phyloP scores from a whole-genome alignment of 192 early-diverging fungal species.

The Linnemannia zychae region DNA sequence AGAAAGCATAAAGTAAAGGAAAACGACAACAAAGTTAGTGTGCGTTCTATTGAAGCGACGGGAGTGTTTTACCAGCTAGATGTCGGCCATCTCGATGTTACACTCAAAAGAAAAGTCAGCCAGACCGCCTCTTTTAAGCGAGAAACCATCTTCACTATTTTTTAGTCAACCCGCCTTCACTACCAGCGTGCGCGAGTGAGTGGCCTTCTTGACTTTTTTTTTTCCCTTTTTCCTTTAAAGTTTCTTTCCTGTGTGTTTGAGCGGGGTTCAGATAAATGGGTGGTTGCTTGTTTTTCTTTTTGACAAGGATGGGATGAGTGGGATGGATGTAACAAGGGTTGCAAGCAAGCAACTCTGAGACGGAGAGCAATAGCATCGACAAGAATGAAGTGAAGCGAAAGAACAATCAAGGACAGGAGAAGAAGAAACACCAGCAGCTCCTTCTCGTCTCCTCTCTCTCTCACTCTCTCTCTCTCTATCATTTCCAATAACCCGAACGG shows the following conservation, averaged over 20 bases:
- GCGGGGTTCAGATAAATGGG: slow-evolving; percentile 3
- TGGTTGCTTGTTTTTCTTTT: background rate
- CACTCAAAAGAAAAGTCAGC: slow-evolving; percentile 1
- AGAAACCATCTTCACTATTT: background rate
- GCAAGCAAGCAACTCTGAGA: background rate
- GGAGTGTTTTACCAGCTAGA: slow-evolving; percentile 4
- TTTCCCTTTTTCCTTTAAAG: background rate
- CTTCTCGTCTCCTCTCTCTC: background rate
- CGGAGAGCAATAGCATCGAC: background rate
- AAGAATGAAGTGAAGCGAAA: background rate
- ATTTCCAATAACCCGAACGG: background rate
- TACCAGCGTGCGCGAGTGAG: background rate
- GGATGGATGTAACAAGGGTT: background rate
- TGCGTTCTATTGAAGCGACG: background rate
- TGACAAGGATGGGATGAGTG: background rate
- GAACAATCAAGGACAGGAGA: background rate
- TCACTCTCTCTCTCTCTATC: too few relatives aligned
- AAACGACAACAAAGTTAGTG: background rate
- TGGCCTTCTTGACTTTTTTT: background rate
- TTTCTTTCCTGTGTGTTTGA: background rate
- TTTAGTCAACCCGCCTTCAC: background rate
- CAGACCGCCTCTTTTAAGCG: background rate
- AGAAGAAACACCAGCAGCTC: background rate
- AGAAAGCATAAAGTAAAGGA: too few relatives aligned
- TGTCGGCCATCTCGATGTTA: background rate